Evolutionary conservation across 1,139 yeast species (phyloP), one percentile per base, ranked within the genome.

Genomic region (Komagataea norvegica): DNA sequence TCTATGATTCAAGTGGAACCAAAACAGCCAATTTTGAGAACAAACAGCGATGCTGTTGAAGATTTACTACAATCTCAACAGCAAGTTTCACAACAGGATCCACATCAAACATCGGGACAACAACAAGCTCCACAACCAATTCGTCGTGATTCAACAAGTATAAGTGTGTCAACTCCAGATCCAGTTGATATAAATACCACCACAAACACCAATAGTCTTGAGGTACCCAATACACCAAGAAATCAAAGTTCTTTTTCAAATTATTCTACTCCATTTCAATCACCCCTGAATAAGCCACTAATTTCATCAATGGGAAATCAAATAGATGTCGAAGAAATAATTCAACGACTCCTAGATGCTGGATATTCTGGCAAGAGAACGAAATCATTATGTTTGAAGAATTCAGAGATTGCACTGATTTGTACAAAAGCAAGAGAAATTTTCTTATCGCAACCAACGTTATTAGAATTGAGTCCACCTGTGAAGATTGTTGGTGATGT

Each of bases 401-500:
- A 82, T 59, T 70, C 81, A 10, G 98, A 91, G 57, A 89, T 91
- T 48, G 85, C 87, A 34, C 70, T 79, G 48, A 80, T 91, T 35
- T 91, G 98, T 62, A 74, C 86, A 19, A 77, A 78, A 29, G 94
- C 96, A 3, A 70, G 96, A 43, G 96, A 91, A 55, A 80, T 91
- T 17, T 84, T 91, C 51, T 64, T 91, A 43, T 74, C 84, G 26
- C 97, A 91, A 59, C 98, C 98, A 5, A 74, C 95, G 6, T 64
- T 91, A 40, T 67, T 91, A 38, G 97, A 91, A 59, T 68, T 91
- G 44, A 78, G 88, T 14, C 95, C 97, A 0, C 97, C 98, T 0
- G 98, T 91, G 14, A 91, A 91, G 62, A 89, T 91, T 28, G 97
- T 89, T 6, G 98, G 97, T 31, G 98, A 91, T 59, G 95, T 91